Conservation (phyloP, 2,329 filamentous ascomycete species). For the Fusarium succisae region DNA sequence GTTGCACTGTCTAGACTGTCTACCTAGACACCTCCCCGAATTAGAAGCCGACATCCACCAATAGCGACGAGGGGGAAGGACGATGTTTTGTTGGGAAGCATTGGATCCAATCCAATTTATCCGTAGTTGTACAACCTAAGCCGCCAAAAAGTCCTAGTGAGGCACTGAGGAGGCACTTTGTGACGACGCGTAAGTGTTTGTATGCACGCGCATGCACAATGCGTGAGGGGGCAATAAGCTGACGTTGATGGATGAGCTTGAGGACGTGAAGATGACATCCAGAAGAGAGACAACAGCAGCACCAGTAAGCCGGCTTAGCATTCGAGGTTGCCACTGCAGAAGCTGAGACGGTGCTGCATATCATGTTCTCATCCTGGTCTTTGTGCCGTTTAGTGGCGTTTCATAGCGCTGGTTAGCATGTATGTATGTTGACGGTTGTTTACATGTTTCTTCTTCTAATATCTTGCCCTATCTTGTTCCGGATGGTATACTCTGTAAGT, state of each 20-base stretch:
- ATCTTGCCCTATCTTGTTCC: background rate
- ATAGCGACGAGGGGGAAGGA: background rate
- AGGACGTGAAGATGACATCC: background rate
- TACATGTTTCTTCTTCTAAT: background rate
- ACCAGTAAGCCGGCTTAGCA: constrained; percentile 1
- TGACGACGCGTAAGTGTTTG: constrained; percentile 27
- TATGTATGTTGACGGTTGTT: background rate
- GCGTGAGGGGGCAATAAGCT: constrained; percentile 14
- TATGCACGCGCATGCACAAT: constrained; percentile 4
- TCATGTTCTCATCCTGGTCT: background rate
- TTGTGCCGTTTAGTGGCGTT: background rate
- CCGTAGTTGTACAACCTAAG: background rate
- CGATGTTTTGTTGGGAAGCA: background rate
- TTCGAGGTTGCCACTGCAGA: constrained; percentile 5
- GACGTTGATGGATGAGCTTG: background rate
- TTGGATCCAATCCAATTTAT: background rate
- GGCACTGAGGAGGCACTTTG: constrained; percentile 1
- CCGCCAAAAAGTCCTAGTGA: background rate
- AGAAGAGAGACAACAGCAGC: background rate
- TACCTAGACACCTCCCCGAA: background rate
- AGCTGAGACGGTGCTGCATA: background rate
- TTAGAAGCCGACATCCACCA: constrained; percentile 22
- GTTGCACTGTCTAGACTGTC: constrained; percentile 7
- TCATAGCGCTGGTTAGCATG: background rate
- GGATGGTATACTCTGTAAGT: background rate